Evolutionary conservation across 768 basidiomycete species (phyloP).

Genomic region (Panus rudis): DNA sequence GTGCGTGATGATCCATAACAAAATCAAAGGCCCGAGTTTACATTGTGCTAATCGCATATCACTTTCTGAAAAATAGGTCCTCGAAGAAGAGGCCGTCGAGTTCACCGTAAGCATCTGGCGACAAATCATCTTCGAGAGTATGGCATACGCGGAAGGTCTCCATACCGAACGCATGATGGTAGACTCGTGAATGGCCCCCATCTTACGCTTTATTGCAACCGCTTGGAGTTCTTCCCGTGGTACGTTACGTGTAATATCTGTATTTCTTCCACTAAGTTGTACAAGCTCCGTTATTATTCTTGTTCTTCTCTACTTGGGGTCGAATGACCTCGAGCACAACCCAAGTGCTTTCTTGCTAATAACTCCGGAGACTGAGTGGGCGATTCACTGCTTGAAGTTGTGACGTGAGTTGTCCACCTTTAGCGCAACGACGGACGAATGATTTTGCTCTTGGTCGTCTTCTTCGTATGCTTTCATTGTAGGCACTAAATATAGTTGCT

Average conservation of each 20-base stretch:
- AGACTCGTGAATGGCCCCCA: constrained; percentile 33
- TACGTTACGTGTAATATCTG: constrained; percentile 25
- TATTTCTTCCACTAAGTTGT: constrained; percentile 19
- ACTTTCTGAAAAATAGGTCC: constrained; percentile 45
- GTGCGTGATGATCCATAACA: constrained; percentile 42
- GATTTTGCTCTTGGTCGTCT: too few species aligned
- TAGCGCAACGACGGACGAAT: too few species aligned
- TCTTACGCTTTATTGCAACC: background rate
- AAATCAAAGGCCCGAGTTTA: background rate
- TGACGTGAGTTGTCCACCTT: too few species aligned
- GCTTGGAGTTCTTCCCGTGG: constrained; percentile 12
- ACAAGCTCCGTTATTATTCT: constrained; percentile 16
- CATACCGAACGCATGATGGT: constrained; percentile 82
- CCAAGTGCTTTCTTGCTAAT: too few species aligned
- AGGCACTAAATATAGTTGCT: too few species aligned
- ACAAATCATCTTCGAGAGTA: constrained; percentile 90
- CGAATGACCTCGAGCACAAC: background rate
- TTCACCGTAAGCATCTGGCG: constrained; percentile 81
- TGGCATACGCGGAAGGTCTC: constrained; percentile 86
- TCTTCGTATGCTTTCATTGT: too few species aligned
- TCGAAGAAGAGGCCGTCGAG: constrained; percentile 86
- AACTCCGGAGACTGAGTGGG: too few species aligned
- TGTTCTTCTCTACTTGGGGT: constrained; percentile 7
- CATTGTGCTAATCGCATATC: background rate
- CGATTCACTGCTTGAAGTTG: too few species aligned